These are phyloP conservation scores for Cryptococcus hybrid DNA, from an alignment of 1,284 basidiomycete species.

Conservation along the genomic window DNA sequence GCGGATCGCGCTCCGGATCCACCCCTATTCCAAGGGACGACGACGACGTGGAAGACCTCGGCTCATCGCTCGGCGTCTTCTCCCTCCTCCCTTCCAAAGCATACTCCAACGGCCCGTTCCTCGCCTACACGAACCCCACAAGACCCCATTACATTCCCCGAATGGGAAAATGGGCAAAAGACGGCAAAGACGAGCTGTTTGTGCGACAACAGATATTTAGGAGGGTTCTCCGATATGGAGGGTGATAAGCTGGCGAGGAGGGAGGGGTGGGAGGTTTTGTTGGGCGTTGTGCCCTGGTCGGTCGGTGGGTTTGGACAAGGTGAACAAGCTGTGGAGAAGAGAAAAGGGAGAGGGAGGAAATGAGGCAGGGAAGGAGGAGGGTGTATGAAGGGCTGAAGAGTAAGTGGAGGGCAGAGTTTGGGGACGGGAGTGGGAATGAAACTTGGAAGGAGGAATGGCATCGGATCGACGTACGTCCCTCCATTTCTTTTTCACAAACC, in stretches of 20 bases:
- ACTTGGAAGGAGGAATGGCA: constrained; percentile 51
- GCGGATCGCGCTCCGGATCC: constrained; percentile 76
- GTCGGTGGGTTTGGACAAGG: constrained; percentile 50
- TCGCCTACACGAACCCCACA: constrained; percentile 33
- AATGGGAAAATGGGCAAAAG: constrained; percentile 26
- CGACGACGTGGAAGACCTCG: constrained; percentile 57
- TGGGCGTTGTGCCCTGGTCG: constrained; percentile 74
- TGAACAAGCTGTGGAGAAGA: constrained; percentile 21
- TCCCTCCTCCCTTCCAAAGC: constrained; percentile 8
- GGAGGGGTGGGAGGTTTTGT: constrained; percentile 86
- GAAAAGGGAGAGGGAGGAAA: constrained; percentile 25
- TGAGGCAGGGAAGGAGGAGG: constrained; percentile 65
- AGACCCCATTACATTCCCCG: constrained; percentile 40
- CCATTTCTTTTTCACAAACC: too few species aligned
- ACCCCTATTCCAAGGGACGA: constrained; percentile 20
- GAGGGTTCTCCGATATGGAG: constrained; percentile 70
- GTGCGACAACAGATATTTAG: constrained; percentile 46
- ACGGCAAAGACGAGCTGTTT: constrained; percentile 22
- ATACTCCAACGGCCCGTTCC: constrained; percentile 35
- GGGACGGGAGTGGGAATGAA: constrained; percentile 33
- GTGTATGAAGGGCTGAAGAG: constrained; percentile 68
- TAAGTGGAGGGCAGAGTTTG: constrained; percentile 62
- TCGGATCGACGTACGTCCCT: constrained; percentile 39
- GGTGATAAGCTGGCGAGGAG: constrained; percentile 63
- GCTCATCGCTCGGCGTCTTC: constrained; percentile 54